These are phyloP conservation scores for Alternaria arbusti DNA, from an alignment of 2,329 filamentous ascomycete species.

Conservation along the genomic window DNA sequence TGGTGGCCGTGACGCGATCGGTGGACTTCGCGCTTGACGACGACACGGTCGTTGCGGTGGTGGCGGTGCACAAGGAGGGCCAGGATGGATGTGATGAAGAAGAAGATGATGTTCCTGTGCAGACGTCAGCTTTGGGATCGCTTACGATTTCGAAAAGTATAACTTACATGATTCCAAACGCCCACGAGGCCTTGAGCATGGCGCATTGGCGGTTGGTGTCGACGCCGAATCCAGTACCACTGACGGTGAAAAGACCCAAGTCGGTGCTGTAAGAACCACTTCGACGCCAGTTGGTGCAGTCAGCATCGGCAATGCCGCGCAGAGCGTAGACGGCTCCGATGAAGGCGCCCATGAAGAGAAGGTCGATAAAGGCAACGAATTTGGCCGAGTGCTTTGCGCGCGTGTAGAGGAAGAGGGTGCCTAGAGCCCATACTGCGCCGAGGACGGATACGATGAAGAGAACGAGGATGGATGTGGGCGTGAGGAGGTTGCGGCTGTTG, in stretches of 20 bases:
- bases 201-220: slow-evolving; percentile 77
- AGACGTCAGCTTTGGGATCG: slow-evolving; percentile 28
- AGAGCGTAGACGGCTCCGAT: slow-evolving; percentile 66
- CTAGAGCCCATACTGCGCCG: slow-evolving; percentile 65
- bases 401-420: slow-evolving; percentile 65
- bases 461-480: slow-evolving; percentile 65
- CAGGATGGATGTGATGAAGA: slow-evolving; percentile 55
- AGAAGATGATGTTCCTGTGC: slow-evolving; percentile 47
- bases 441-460: slow-evolving; percentile 70
- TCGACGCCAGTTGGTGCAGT: slow-evolving; percentile 69
- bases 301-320: slow-evolving; percentile 62
- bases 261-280: slow-evolving; percentile 60
- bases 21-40: slow-evolving; percentile 60
- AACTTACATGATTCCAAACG: slow-evolving; percentile 82
- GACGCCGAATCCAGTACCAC: slow-evolving; percentile 57
- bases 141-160: neutral
- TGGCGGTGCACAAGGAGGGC: slow-evolving; percentile 65
- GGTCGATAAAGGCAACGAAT: slow-evolving; percentile 68
- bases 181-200: slow-evolving; percentile 91
- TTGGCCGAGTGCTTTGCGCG: slow-evolving; percentile 64
- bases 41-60: slow-evolving; percentile 56
- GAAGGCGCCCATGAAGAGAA: slow-evolving; percentile 68
- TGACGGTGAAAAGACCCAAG: slow-evolving; percentile 67
- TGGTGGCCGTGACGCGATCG: slow-evolving; percentile 53
- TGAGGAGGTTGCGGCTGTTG: slow-evolving; percentile 63